phyloP scores from a whole-genome alignment of 371 early-diverging fungal genomes.

The Quaeritorhiza haematococci region DNA sequence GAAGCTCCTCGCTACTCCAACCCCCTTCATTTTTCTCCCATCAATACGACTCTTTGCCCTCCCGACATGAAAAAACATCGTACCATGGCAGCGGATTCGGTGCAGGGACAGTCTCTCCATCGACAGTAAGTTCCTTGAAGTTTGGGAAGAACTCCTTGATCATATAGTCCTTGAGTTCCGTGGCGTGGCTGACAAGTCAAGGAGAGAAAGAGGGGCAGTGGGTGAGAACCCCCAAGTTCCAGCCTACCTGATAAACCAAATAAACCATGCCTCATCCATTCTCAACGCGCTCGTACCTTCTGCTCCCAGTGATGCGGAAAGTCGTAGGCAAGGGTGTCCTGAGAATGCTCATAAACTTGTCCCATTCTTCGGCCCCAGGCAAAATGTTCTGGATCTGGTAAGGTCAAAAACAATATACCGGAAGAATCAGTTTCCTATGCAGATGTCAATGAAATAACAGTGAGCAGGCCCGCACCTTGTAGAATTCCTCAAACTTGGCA shows the following conservation, averaged over 20 bases:
- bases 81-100: slow-evolving; percentile 76
- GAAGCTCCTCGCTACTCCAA: background rate
- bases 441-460: too few species aligned
- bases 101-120: slow-evolving; percentile 65
- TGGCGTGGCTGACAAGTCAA: slow-evolving; percentile 40
- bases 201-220: slow-evolving; percentile 34
- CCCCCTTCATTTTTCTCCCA: background rate
- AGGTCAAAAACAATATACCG: background rate
- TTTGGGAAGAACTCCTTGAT: slow-evolving; percentile 34
- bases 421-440: background rate
- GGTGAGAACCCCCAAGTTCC: slow-evolving; percentile 25
- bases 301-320: slow-evolving; percentile 89
- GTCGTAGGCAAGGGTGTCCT: slow-evolving; percentile 68
- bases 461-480: slow-evolving; percentile 62
- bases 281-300: slow-evolving; percentile 48
- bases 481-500: slow-evolving; percentile 63
- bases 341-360: slow-evolving; percentile 34
- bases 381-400: slow-evolving; percentile 66
- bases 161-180: slow-evolving; percentile 33
- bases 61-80: too few species aligned
- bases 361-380: slow-evolving; percentile 73
- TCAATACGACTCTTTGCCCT: background rate
- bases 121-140: slow-evolving; percentile 45
- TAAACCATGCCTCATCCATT: slow-evolving; percentile 34
- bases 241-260: slow-evolving; percentile 24